These are phyloP conservation scores for Lepidium didymum DNA, from an alignment of 345 rosid species.

Conservation along the genomic window DNA sequence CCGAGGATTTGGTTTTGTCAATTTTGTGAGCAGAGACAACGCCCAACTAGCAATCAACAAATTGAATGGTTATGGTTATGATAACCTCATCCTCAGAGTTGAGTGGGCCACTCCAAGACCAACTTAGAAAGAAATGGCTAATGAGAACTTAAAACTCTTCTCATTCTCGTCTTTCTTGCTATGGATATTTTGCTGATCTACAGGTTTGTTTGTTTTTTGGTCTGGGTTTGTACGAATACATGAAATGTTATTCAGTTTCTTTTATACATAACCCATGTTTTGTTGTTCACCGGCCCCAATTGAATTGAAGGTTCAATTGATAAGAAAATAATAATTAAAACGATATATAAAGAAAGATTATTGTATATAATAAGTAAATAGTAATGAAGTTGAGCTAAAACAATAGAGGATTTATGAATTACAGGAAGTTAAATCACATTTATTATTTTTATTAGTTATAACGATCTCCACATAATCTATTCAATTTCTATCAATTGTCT, in stretches of 20 bases:
- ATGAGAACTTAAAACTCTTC: not conserved
- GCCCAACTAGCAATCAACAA: conserved; percentile 86
- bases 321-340: too few relatives aligned
- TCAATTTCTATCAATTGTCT: too few relatives aligned
- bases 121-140: conserved; percentile 37
- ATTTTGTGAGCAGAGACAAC: conserved; percentile 79
- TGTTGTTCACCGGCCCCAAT: not conserved
- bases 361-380: too few relatives aligned
- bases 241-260: not conserved
- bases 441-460: too few relatives aligned
- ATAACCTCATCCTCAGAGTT: conserved; percentile 83
- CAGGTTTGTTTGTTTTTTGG: conserved; percentile 6
- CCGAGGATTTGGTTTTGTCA: conserved; percentile 90
- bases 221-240: not conserved
- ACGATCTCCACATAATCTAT: too few relatives aligned
- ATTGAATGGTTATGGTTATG: conserved; percentile 88
- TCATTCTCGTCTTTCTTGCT: not conserved
- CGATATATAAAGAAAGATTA: too few relatives aligned
- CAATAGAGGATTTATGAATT: too few relatives aligned
- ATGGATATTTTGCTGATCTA: conserved; percentile 1
- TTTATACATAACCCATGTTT: not conserved
- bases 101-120: conserved; percentile 93
- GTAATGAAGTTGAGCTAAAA: too few relatives aligned
- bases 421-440: too few relatives aligned
- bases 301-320: too few relatives aligned